Percentiles rank a stretch among this genome's conserved stretches.
Evolutionary conservation across 179 eudicot genomes (phyloP).

Genomic region (Beta lomatogona): DNA sequence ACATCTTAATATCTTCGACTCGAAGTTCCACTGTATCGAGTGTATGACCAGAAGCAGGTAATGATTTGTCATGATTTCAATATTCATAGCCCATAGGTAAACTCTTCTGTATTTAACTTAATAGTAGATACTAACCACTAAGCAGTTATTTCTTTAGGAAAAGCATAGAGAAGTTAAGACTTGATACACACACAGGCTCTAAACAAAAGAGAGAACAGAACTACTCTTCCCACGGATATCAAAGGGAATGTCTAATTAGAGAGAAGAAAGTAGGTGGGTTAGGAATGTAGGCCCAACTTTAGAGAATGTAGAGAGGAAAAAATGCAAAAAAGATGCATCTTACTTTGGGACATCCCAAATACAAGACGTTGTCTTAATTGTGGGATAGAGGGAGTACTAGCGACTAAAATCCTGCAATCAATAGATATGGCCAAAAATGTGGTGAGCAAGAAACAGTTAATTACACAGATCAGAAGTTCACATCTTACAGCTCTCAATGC

Average conservation of each 20-base stretch:
- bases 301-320: too few relatives aligned
- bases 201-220: not conserved
- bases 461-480: not conserved
- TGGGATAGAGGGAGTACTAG: not conserved
- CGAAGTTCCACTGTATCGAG: not conserved
- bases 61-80: not conserved
- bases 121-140: not conserved
- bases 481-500: slow-evolving; percentile 78
- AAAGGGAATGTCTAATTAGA: too few relatives aligned
- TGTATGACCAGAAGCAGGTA: not conserved
- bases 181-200: not conserved
- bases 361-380: too few relatives aligned
- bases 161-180: not conserved
- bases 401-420: not conserved
- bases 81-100: not conserved
- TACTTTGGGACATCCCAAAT: too few relatives aligned
- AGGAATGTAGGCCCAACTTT: too few relatives aligned
- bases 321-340: too few relatives aligned
- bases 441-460: not conserved
- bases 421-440: not conserved
- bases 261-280: too few relatives aligned
- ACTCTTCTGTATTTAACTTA: not conserved
- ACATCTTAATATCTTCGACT: not conserved
- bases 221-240: too few relatives aligned
- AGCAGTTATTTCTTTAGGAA: not conserved